phyloP scores from a whole-genome alignment of 2,329 filamentous ascomycete genomes.

The Fusarium subglutinans region DNA sequence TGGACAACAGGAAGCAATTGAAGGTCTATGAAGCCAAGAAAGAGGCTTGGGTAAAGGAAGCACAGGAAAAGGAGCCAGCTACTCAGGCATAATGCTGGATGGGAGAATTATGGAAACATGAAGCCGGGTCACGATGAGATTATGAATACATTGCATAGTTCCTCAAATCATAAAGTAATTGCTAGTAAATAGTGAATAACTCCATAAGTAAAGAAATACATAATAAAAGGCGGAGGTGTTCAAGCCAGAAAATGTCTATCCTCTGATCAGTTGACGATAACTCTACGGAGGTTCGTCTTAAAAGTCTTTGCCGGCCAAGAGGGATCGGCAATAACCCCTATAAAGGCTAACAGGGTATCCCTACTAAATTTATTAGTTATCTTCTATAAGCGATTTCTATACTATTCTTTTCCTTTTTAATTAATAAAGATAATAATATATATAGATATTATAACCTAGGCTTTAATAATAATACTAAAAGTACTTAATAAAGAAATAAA shows the following conservation, averaged over 20 bases:
- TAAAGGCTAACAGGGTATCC: no score
- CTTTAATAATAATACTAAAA: no score
- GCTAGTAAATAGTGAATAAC: no score
- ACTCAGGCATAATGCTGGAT: background rate
- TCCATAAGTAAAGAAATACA: no score
- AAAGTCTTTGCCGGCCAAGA: no score
- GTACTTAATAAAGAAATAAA: no score
- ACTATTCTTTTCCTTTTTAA: no score
- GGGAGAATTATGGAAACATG: background rate
- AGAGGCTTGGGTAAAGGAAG: constrained; percentile 51
- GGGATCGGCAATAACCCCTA: accelerated
- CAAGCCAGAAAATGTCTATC: background rate
- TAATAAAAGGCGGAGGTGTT: background rate
- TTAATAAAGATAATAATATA: no score
- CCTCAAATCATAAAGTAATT: background rate
- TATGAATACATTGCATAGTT: background rate
- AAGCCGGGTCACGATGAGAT: background rate
- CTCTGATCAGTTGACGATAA: background rate
- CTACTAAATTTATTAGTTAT: no score
- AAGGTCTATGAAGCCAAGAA: constrained; percentile 60
- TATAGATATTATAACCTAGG: no score
- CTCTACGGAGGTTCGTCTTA: no score
- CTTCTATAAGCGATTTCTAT: no score
- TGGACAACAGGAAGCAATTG: constrained; percentile 73
- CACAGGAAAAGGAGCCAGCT: constrained; percentile 9